Base-by-base conservation (phyloP, 1,139 yeast species). In the Candida sp. region DNA sequence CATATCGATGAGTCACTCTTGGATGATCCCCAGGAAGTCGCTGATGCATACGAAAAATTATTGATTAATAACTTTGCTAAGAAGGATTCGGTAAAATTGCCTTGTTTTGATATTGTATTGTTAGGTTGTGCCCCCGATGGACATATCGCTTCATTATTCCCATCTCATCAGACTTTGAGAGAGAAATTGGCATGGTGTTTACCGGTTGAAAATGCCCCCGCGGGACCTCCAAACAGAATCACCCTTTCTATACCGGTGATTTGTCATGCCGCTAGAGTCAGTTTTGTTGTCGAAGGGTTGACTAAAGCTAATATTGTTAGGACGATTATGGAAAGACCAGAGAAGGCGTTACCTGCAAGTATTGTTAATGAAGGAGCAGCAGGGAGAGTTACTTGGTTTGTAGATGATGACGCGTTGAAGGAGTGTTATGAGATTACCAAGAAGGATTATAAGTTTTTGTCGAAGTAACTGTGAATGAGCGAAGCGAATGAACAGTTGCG, bases 71-170 rank as follows among this genome's bases (percentile, higher is more conserved):
- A 93, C 42, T 93, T 93, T 70, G 99, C 99, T n/a, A 88, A 87
- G 46, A 91, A 93, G 61, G 98, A 91, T 63, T 85, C 96, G 15
- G 98, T 93, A 47, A 90, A 91, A 65, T 75, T 91, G 50, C 99
- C 99, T 46, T 83, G 88, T 81, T 93, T 93, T 69, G 99, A 93
- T 64, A 70, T 93, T 48, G 77, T 93, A 50, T 71, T 93, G 51
- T 75, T 93, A 49, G 99, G 99, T 21, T 91, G 98, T 73, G 99
- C 99, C 0, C 99, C 99, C 3, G 99, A 93, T 63, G 99, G 99
- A 23, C 99, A 93, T 62, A 88, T 91, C 56, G 97, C 98, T 43
- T 89, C 97, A 22, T 77, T 93, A 48, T 93, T 93, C 73, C 99
- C 99, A 15, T 86, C 87, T 59, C 95, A 88, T 60, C 95, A 88